Evolutionary conservation across 495 filamentous ascomycete genomes (phyloP), one percentile per base, ranked within the genome.

Genomic region (Talaromyces nanjingensis): DNA sequence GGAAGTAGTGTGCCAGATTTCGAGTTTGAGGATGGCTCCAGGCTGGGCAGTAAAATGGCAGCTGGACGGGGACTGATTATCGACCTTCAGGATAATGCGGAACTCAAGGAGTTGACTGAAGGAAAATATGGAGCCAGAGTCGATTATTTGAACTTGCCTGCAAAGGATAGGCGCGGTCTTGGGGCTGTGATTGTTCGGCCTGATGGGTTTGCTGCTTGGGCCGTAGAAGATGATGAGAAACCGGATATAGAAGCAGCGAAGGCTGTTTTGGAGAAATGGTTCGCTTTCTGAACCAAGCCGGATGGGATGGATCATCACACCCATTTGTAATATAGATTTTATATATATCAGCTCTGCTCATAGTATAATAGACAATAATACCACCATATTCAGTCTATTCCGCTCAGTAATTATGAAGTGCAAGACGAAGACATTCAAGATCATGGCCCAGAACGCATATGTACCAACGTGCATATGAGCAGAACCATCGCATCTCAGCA

Each of bases 151-250:
- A 18, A 14, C 8, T 7, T 64, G 9, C 34, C 56, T n/a, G 69
- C 70, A 12, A 71, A 68, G 61, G 69, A 74, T 18, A 65, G 53
- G 33, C 57, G 64, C 4, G 69, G 65, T 4, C 66, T 74, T 6
- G 22, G 62, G 7, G 67, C 65, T 16, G 64, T 74, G 57, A 57
- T 76, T 62, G 33, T 76, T 24, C 72, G 73, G 3, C 73, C 73
- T 2, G 73, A 76, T 65, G 73, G 73, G 0, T 25, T 73, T 59
- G 72, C 74, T 52, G 69, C 71, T 42, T 76, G 73, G 73, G 60
- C 45, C 5, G 66, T 65, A n/a, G 53, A 56, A 29, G 47, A 65
- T 8, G 59, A 57, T 27, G 64, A 61, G 34, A 27, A 42, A 22
- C 27, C 63, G 0, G 67, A 69, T 61, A 9, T 67, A 6, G 64